Base-by-base conservation (phyloP, 164 flowering plant genomes). In the Dillenia turbinata region DNA sequence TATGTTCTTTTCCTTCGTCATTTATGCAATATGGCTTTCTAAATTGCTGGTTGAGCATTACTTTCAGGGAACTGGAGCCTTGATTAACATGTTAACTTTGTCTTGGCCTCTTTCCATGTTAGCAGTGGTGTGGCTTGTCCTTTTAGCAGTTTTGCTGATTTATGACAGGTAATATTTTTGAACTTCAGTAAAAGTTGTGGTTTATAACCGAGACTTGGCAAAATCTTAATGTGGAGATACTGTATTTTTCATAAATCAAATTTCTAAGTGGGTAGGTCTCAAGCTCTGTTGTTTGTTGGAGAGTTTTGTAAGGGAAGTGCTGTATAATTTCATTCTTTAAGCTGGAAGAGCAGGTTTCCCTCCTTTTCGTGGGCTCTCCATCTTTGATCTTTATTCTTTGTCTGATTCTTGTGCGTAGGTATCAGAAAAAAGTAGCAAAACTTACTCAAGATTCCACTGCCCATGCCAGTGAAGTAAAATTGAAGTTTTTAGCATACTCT, bases 21-120 rank as follows among this genome's bases (percentile, higher is more conserved):
- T 51, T 19, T 19, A 19, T 19, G 22, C 22, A 19, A 19, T 19
- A 19, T 19, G 22, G 22, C 22, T 19, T 19, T 68, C 33, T 72
- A 61, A 71, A 55, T 66, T 55, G n/a, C 16, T 40, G 24, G 52
- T 60, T 55, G 33, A 26, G 51, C 66, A 24, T 64, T 19, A 19
- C 49, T 58, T 60, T 57, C 69, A 92, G 96, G 98, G 96, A 12
- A 61, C 77, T 40, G 96, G 98, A 60, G 87, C 98, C 1, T 67
- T 92, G 70, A 74, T 86, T 47, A 88, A 86, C 83, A 78, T 92
- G 81, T 49, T 92, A 48, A 57, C 78, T 62, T 76, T 92, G 73
- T 92, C 98, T 14, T 83, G 84, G 92, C 98, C 85, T 19, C 96
- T 92, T 68, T 95, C 92, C 16, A 66, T 92, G 26, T 81, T 82